Conservation (phyloP, 2,329 filamentous ascomycete genomes). For the Sclerotinia borealis region DNA sequence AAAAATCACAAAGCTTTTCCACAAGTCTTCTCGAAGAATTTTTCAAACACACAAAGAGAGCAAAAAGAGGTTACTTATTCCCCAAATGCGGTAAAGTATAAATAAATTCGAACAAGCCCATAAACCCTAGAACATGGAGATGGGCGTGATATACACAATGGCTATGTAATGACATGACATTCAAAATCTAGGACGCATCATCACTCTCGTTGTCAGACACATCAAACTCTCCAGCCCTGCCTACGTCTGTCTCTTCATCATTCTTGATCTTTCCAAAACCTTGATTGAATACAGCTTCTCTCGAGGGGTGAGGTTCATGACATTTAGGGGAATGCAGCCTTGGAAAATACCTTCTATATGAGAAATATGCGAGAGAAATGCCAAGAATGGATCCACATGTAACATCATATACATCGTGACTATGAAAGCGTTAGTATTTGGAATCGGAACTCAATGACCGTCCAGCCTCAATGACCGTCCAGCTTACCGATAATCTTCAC, state of each 20-base stretch:
- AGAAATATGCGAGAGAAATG: slow-evolving; percentile 56
- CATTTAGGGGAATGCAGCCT: slow-evolving; percentile 46
- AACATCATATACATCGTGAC: slow-evolving; percentile 65
- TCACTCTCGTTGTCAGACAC: slow-evolving; percentile 11
- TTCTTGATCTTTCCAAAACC: slow-evolving; percentile 31
- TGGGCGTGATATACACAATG: not conserved
- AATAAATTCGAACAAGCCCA: not conserved
- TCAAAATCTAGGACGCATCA: not conserved
- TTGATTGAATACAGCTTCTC: slow-evolving; percentile 27
- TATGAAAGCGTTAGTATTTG: slow-evolving; percentile 8
- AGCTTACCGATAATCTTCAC: slow-evolving; percentile 56
- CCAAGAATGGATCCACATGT: slow-evolving; percentile 55
- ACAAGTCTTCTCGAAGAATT: not conserved
- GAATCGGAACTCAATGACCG: not conserved
- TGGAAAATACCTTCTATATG: slow-evolving; percentile 60
- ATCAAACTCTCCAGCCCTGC: slow-evolving; percentile 16
- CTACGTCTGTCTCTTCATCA: slow-evolving; percentile 27
- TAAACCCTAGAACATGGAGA: not conserved
- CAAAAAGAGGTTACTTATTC: not conserved
- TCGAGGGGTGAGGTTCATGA: slow-evolving; percentile 49
- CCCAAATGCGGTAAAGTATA: not conserved
- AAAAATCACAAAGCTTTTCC: not conserved
- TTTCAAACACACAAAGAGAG: not conserved
- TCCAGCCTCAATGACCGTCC: too few relatives aligned
- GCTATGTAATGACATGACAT: not conserved